Evolutionary conservation across 768 basidiomycete species (phyloP).

Genomic region (Mycena filopes): DNA sequence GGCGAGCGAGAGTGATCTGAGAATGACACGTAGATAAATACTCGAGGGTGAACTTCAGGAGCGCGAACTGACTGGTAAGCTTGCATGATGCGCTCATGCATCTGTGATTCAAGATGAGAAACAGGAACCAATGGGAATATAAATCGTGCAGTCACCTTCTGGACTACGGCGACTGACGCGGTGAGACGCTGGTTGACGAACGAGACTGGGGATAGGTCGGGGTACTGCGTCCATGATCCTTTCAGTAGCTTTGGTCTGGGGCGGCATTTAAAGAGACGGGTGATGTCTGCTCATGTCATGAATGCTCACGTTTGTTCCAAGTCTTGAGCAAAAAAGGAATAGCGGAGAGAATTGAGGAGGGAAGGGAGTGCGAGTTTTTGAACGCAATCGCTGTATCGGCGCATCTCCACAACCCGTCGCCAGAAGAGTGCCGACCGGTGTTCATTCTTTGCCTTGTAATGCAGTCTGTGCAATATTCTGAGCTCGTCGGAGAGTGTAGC

Average conservation of each 20-base stretch:
- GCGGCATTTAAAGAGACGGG: not conserved
- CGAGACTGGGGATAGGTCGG: slow-evolving; percentile 49
- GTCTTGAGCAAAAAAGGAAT: slow-evolving; percentile 61
- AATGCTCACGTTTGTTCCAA: slow-evolving; percentile 48
- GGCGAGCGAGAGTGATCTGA: slow-evolving; percentile 68
- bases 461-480: slow-evolving; percentile 70
- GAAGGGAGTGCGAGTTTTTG: slow-evolving; percentile 43
- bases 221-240: slow-evolving; percentile 73
- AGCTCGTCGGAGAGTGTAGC: slow-evolving; percentile 60
- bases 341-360: slow-evolving; percentile 52
- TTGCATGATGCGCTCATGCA: slow-evolving; percentile 53
- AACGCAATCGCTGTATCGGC: slow-evolving; percentile 59
- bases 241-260: slow-evolving; percentile 64
- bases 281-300: not conserved
- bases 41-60: not conserved
- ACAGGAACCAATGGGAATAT: not conserved
- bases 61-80: slow-evolving; percentile 66
- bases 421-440: slow-evolving; percentile 77
- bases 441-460: slow-evolving; percentile 86
- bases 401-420: slow-evolving; percentile 70
- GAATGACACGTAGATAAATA: slow-evolving; percentile 4
- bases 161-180: slow-evolving; percentile 50
- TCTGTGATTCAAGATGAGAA: slow-evolving; percentile 47
- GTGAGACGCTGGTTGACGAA: slow-evolving; percentile 49
- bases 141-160: slow-evolving; percentile 55